phyloP scores from a whole-genome alignment of 2,329 filamentous ascomycete genomes.

The Lizonia empirigonia region DNA sequence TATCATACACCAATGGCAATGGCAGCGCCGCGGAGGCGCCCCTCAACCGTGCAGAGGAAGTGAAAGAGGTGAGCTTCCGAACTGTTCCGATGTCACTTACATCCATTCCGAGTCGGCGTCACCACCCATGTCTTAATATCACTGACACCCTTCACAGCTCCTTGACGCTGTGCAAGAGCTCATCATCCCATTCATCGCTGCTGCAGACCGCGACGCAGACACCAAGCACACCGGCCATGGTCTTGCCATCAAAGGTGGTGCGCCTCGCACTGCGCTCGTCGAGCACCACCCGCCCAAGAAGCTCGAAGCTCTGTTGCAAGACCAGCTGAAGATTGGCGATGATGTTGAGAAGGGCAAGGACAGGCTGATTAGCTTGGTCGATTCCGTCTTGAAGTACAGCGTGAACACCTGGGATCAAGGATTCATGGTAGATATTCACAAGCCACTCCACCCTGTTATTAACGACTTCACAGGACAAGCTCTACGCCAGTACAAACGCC shows the following conservation, averaged over 20 bases:
- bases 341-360: slow-evolving; percentile 49
- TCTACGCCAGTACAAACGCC: slow-evolving; percentile 89
- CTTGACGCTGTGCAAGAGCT: slow-evolving; percentile 70
- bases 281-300: slow-evolving; percentile 53
- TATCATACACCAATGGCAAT: slow-evolving; percentile 6
- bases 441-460: neutral
- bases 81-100: slow-evolving; percentile 2
- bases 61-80: slow-evolving; percentile 42
- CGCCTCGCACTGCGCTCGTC: slow-evolving; percentile 51
- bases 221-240: slow-evolving; percentile 61
- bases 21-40: slow-evolving; percentile 25
- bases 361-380: slow-evolving; percentile 58
- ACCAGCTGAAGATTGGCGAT: slow-evolving; percentile 45
- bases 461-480: slow-evolving; percentile 66
- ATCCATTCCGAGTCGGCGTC: slow-evolving; percentile 4
- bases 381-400: slow-evolving; percentile 77
- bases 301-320: slow-evolving; percentile 47
- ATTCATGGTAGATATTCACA: slow-evolving; percentile 63
- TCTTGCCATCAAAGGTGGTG: slow-evolving; percentile 66
- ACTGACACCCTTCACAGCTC: slow-evolving; percentile 57
- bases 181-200: slow-evolving; percentile 71
- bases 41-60: slow-evolving; percentile 45
- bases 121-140: neutral
- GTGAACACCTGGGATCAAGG: slow-evolving; percentile 99
- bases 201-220: slow-evolving; percentile 69